These are phyloP conservation scores for Colletotrichum noveboracense DNA, from an alignment of 2,329 filamentous ascomycete species.

Conservation along the genomic window DNA sequence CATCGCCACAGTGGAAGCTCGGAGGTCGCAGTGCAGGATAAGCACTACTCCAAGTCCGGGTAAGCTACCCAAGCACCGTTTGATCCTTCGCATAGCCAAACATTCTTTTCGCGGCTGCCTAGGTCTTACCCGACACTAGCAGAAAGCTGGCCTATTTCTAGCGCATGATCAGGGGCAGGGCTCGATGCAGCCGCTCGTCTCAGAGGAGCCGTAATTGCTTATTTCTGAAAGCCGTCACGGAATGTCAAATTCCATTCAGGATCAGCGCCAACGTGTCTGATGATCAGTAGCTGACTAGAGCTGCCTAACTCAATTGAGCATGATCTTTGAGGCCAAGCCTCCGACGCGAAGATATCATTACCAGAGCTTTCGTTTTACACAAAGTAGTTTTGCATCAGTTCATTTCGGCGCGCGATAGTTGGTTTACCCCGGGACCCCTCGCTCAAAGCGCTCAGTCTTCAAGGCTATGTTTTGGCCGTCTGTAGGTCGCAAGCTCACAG, in stretches of 20 bases:
- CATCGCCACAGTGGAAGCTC: not conserved
- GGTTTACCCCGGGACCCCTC: rapidly evolving
- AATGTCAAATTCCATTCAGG: not conserved
- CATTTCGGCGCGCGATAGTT: not conserved
- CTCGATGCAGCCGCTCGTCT: not conserved
- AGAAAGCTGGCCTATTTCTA: not conserved
- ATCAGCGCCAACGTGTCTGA: not conserved
- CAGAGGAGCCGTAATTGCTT: not conserved
- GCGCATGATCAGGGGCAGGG: not conserved
- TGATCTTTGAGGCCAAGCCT: not conserved
- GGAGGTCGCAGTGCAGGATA: not conserved
- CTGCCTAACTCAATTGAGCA: not conserved
- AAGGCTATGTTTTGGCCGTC: not conserved
- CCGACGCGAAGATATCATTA: rapidly evolving
- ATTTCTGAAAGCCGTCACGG: not conserved
- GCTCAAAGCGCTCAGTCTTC: not conserved
- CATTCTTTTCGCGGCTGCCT: not conserved
- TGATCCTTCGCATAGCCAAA: not conserved
- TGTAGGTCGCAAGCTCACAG: not conserved
- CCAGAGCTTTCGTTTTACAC: not conserved
- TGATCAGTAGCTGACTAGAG: not conserved
- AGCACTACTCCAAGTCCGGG: not conserved
- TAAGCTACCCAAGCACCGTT: not conserved
- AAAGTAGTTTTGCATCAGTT: not conserved
- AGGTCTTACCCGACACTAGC: not conserved